phyloP scores from a whole-genome alignment of 202 grass and related monocot genomes.

The Sporobolus alterniflorus region DNA sequence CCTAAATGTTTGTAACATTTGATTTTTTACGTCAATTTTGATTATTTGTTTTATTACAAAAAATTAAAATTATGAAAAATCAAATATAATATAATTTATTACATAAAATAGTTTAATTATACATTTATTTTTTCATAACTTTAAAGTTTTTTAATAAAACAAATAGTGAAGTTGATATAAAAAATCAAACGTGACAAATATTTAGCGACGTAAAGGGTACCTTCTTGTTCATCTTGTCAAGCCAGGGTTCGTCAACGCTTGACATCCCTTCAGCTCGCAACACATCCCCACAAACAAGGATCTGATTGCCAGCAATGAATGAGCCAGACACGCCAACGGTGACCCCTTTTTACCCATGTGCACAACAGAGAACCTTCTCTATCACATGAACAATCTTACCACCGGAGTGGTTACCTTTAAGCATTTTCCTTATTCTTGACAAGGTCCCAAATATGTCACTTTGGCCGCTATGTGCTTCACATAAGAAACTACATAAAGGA shows the following conservation, averaged over 20 bases:
- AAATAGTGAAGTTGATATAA: too few relatives aligned
- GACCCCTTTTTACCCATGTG: conserved; percentile 7
- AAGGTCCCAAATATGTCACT: conserved; percentile 2
- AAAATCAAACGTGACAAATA: too few relatives aligned
- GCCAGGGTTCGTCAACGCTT: not conserved
- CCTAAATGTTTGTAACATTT: too few relatives aligned
- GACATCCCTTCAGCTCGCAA: not conserved
- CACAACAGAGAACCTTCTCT: conserved; percentile 6
- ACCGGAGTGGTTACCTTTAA: not conserved
- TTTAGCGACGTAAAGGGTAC: too few relatives aligned
- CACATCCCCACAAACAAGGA: not conserved
- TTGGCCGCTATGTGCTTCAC: not conserved
- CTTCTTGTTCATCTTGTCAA: not conserved
- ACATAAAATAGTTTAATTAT: too few relatives aligned
- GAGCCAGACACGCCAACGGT: conserved; percentile 2
- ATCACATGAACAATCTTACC: conserved; percentile 14
- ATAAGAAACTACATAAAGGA: conserved; percentile 5
- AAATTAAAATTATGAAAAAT: too few relatives aligned
- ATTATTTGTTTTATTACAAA: too few relatives aligned
- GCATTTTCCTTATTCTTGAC: conserved; percentile 5
- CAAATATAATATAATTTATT: too few relatives aligned
- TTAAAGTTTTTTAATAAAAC: too few relatives aligned
- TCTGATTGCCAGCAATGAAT: conserved; percentile 11
- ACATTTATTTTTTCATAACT: too few relatives aligned
- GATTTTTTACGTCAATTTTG: too few relatives aligned